Evolutionary conservation across 2,329 filamentous ascomycete genomes (phyloP).

Genomic region (Tetracladium maxilliforme): DNA sequence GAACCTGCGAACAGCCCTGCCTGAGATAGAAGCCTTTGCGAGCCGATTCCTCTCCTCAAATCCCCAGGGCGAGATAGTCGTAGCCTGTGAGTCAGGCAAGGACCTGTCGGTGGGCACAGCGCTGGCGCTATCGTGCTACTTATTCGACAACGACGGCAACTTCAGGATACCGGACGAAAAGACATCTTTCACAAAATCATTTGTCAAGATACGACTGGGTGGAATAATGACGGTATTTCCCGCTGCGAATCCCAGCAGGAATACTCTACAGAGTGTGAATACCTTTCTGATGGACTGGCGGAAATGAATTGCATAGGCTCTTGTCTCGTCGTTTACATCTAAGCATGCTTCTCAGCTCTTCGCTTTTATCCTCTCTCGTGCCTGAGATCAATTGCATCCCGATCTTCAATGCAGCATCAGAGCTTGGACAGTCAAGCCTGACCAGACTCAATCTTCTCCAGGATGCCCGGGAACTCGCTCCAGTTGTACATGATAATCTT

Average conservation of each 20-base stretch:
- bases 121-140: conserved; percentile 61
- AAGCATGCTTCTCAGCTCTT: too few species aligned
- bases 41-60: conserved; percentile 5
- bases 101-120: conserved; percentile 70
- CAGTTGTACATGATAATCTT: conserved; percentile 46
- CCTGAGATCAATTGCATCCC: too few species aligned
- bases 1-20: conserved; percentile 61
- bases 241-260: conserved; percentile 67
- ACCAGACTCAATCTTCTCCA: conserved; percentile 32
- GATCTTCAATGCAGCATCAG: too few species aligned
- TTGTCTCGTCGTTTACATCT: too few species aligned
- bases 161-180: conserved; percentile 8
- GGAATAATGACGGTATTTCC: conserved; percentile 70
- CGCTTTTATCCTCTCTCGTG: too few species aligned
- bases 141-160: conserved; percentile 49
- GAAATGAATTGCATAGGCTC: too few species aligned
- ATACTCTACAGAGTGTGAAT: conserved; percentile 84
- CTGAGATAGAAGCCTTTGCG: conserved; percentile 44
- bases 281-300: conserved; percentile 57
- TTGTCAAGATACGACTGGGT: conserved; percentile 66
- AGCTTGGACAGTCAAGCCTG: too few species aligned
- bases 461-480: conserved; percentile 33
- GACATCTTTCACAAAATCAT: conserved; percentile 47
- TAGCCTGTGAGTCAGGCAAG: conserved; percentile 64
- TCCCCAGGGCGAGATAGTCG: conserved; percentile 21